Base-by-base conservation (phyloP, 2,329 filamentous ascomycete species). In the Fusarium liriodendri region DNA sequence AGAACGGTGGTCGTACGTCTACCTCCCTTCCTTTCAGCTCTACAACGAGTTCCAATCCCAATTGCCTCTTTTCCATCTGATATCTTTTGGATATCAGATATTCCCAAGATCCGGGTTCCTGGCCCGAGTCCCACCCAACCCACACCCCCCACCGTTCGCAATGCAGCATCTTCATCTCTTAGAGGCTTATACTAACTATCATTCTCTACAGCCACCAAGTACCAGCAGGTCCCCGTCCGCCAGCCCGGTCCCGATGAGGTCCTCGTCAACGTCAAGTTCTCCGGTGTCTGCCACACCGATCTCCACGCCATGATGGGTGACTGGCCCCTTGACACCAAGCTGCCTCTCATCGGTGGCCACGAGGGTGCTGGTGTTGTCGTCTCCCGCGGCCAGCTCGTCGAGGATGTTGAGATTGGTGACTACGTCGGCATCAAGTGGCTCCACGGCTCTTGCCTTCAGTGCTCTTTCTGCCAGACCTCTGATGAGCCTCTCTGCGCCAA, bases 401-500 rank as follows among this genome's bases (percentile, higher is more conserved):
- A 88, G 4, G 94, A 97, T 77, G 85, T 97, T 71, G 86, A 95
- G 81, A 87, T 98, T 78, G 95, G 95, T 77, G 95, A 97, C 80
- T 87, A 95, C 79, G 96, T 91, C 71, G 96, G 96, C 81, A 90
- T 98, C 84, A 98, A 95, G 87, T 98, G 95, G 95, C 88, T 98
- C 80, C 97, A 98, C 84, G 94, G 94, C 73, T 92, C 93, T 55
- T 98, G 96, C 84, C 87, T 97, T 71, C 83, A 88, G 74, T 98
- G 95, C 86, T 88, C 91, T 77, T 97, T 94, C 89, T 98, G 95
- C 87, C 91, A 93, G 80, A 88, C 91, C 77, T 83, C 90, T 57
- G 93, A 97, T 77, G 95, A 98, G 85, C 92, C 94, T 4, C 91
- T 98, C 7, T 98, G 96, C 86, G 83, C 89, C 18, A 86, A 93